phyloP scores from a whole-genome alignment of 2,329 filamentous ascomycete genomes.

The Ambrosiella beaveri region DNA sequence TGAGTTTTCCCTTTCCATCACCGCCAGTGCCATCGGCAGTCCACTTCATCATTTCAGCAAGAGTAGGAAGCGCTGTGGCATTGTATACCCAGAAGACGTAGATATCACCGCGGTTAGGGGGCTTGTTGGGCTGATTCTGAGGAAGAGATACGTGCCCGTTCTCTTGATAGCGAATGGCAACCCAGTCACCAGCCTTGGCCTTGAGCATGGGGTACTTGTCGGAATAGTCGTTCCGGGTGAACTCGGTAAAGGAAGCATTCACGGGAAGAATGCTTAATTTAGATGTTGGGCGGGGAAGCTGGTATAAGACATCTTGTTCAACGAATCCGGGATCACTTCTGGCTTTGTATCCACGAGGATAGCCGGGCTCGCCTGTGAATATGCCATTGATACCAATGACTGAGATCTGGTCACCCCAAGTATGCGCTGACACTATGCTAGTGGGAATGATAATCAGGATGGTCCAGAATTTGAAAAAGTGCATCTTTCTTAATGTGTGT shows the following conservation, averaged over 20 bases:
- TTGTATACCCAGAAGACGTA: conserved; percentile 56
- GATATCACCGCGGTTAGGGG: conserved; percentile 50
- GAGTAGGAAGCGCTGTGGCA: conserved; percentile 29
- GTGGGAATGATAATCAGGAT: not conserved
- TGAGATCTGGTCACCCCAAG: conserved; percentile 65
- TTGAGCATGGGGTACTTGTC: conserved; percentile 44
- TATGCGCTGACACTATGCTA: conserved; percentile 36
- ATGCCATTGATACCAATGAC: conserved; percentile 57
- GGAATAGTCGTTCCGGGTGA: conserved; percentile 42
- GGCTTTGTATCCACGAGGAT: conserved; percentile 50
- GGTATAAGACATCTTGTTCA: conserved; percentile 42
- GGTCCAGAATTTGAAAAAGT: not conserved
- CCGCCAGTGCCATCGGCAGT: conserved; percentile 65
- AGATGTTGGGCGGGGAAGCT: conserved; percentile 40
- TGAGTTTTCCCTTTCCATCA: conserved; percentile 55
- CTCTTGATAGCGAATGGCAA: conserved; percentile 53
- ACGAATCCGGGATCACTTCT: conserved; percentile 38
- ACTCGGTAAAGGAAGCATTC: conserved; percentile 42
- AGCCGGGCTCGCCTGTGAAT: conserved; percentile 55
- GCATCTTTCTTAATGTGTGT: not conserved
- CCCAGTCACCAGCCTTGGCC: conserved; percentile 40
- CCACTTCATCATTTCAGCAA: conserved; percentile 62
- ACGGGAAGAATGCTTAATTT: conserved; percentile 29
- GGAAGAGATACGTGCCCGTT: conserved; percentile 58
- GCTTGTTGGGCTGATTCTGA: conserved; percentile 38